Conservation (phyloP, 1,284 basidiomycete genomes). For the Neonothopanus nambi region DNA sequence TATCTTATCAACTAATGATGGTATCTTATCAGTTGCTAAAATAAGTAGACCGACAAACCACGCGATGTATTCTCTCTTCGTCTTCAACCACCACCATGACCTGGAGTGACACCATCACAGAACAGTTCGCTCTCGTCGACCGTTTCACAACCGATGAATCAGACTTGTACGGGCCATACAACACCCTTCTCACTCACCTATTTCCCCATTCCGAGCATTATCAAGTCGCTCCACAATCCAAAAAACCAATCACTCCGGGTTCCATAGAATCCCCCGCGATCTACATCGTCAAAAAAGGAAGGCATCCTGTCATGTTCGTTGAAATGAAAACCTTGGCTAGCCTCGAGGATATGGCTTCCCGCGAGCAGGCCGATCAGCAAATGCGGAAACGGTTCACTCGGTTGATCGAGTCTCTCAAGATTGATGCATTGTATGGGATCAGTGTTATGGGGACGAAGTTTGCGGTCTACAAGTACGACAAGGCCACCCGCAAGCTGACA, state of each 20-base stretch:
- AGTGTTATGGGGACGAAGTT: conserved; percentile 23
- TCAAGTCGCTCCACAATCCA: conserved; percentile 24
- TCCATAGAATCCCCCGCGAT: conserved; percentile 23
- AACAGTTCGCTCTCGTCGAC: too few relatives aligned
- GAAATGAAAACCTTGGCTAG: conserved; percentile 22
- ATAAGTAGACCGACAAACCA: too few relatives aligned
- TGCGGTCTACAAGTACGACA: conserved; percentile 24
- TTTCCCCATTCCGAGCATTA: conserved; percentile 24
- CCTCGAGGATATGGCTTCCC: conserved; percentile 15
- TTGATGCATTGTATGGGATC: too few relatives aligned
- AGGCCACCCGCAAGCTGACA: conserved; percentile 1
- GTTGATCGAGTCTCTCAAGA: conserved; percentile 17
- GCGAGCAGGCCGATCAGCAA: conserved; percentile 23
- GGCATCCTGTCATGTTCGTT: conserved; percentile 23
- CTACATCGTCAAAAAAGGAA: conserved; percentile 21
- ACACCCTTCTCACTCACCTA: conserved; percentile 21
- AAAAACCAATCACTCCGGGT: conserved; percentile 19
- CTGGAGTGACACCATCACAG: too few relatives aligned
- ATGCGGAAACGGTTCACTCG: conserved; percentile 22
- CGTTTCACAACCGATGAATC: too few relatives aligned
- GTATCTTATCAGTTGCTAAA: too few relatives aligned
- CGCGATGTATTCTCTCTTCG: too few relatives aligned
- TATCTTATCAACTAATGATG: too few relatives aligned
- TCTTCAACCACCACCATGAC: too few relatives aligned
- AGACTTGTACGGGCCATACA: too few relatives aligned